Conservation (phyloP, 208 protist genomes). For the Trypanosoma mega region DNA sequence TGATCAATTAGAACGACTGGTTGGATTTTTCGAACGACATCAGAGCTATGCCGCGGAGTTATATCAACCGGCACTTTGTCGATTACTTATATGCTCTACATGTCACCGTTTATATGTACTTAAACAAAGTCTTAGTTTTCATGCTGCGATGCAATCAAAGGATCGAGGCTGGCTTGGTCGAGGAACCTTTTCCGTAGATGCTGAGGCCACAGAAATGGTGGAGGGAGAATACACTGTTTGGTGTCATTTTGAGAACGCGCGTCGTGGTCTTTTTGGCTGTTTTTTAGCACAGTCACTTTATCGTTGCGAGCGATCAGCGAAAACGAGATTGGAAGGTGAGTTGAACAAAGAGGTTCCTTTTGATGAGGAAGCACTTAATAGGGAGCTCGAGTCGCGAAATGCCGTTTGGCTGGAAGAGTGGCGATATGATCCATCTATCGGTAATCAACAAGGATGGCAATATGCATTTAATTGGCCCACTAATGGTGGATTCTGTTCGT, state of each 20-base stretch:
- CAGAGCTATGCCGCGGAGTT: not conserved
- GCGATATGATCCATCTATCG: conserved; percentile 1
- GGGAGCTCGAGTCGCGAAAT: not conserved
- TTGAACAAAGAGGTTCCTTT: conserved; percentile 4
- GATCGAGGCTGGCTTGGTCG: not conserved
- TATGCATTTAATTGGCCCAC: conserved; percentile 10
- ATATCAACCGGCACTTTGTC: not conserved
- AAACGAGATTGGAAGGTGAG: not conserved
- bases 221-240: not conserved
- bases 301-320: not conserved
- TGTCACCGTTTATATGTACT: conserved; percentile 7
- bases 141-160: conserved; percentile 4
- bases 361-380: conserved; percentile 1
- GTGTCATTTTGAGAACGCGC: conserved; percentile 1
- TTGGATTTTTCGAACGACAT: conserved; percentile 6
- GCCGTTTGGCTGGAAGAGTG: conserved; percentile 9
- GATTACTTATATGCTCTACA: conserved; percentile 9
- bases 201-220: not conserved
- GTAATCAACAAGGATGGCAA: conserved; percentile 12
- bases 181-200: conserved; percentile 4
- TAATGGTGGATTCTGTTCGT: not conserved
- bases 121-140: not conserved
- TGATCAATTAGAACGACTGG: conserved; percentile 10
- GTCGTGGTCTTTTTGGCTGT: not conserved
- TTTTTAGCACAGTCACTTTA: not conserved